A percentile compares a stretch with the other conserved stretches of the same genome.
phyloP scores from a whole-genome alignment of 2,329 filamentous ascomycete species.

The Blumeria graminis region DNA sequence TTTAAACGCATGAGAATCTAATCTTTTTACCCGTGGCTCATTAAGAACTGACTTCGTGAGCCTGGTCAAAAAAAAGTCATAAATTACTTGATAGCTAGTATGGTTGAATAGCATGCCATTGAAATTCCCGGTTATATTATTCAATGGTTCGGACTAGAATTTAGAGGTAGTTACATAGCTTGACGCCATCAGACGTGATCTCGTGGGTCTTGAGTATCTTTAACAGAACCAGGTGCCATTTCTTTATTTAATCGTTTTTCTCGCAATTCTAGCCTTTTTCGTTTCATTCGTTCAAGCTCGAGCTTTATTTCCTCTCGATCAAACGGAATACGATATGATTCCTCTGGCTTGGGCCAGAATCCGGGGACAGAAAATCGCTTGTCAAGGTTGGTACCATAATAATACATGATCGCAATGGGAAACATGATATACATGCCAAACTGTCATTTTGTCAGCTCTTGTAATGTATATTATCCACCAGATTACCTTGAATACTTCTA shows the following conservation, averaged over 20 bases:
- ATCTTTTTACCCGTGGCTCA: no score
- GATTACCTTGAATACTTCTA: constrained; percentile 79
- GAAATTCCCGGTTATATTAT: neutral
- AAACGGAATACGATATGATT: constrained; percentile 52
- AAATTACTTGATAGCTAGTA: no score
- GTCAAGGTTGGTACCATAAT: constrained; percentile 97
- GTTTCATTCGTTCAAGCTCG: constrained; percentile 24
- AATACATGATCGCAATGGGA: constrained; percentile 98
- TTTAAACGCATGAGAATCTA: constrained; percentile 19
- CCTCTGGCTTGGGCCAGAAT: constrained; percentile 75
- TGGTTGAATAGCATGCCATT: no score
- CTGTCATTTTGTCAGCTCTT: constrained; percentile 22
- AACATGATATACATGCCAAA: constrained; percentile 99
- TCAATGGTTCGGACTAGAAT: no score
- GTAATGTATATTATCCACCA: neutral
- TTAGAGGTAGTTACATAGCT: no score
- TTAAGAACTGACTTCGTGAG: no score
- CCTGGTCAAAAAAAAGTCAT: neutral
- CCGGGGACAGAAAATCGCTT: constrained; percentile 66
- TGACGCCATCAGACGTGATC: no score
- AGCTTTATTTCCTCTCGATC: constrained; percentile 62
- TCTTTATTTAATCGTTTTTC: constrained; percentile 14
- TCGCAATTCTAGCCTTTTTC: constrained; percentile 14
- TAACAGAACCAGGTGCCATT: neutral
- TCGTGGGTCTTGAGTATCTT: no score